phyloP scores from a whole-genome alignment of 345 rosid species.

The Capsella bursapastoris region DNA sequence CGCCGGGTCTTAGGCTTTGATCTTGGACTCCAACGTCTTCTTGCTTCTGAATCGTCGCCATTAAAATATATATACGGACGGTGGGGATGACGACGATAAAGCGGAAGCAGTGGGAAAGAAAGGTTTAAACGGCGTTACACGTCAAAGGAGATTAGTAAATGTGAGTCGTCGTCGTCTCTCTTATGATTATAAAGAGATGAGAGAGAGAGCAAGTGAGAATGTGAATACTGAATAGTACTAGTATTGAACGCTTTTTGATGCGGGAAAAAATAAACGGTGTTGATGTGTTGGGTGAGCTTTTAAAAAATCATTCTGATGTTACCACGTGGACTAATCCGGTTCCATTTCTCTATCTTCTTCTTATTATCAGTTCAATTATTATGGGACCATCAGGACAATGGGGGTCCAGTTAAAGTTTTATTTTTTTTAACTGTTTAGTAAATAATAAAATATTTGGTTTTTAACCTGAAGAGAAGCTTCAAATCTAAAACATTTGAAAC shows the following conservation, averaged over 20 bases:
- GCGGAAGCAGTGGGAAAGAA: slow-evolving; percentile 10
- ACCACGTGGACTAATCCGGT: slow-evolving; percentile 36
- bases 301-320: neutral
- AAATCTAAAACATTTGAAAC: neutral
- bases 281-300: neutral
- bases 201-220: slow-evolving; percentile 3
- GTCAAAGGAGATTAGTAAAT: slow-evolving; percentile 26
- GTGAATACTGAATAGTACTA: neutral
- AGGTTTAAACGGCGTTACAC: slow-evolving; percentile 44
- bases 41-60: slow-evolving; percentile 49
- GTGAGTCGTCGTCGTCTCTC: slow-evolving; percentile 1
- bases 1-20: slow-evolving; percentile 33
- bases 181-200: slow-evolving; percentile 5
- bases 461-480: neutral
- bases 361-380: neutral
- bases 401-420: slow-evolving; percentile 25
- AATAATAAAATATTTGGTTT: neutral
- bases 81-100: slow-evolving; percentile 28
- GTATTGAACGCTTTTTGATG: slow-evolving; percentile 14
- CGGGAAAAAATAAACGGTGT: slow-evolving; percentile 37
- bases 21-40: slow-evolving; percentile 41
- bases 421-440: neutral
- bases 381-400: slow-evolving; percentile 35
- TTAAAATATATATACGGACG: slow-evolving; percentile 34
- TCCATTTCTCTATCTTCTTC: slow-evolving; percentile 6